Evolutionary conservation across 768 basidiomycete species (phyloP), one percentile per base, ranked within the genome.

Genomic region (Auricularia cornea): DNA sequence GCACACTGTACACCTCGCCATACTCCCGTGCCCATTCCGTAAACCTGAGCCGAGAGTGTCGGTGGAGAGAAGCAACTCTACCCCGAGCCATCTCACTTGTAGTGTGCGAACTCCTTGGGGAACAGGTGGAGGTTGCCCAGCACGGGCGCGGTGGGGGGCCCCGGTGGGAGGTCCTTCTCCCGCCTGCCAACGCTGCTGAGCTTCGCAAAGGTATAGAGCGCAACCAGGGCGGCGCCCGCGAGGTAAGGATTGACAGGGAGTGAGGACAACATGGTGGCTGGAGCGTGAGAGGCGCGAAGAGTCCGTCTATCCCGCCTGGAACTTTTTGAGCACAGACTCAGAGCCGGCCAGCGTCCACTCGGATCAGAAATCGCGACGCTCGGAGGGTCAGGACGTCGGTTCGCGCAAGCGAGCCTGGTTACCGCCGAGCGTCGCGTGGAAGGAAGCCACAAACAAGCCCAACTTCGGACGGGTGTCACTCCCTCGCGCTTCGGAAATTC

Each of bases 21-120:
- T 73, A 73, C 32, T 60, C 29, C 20, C 65, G 62, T 1, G 73
- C 69, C 73, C 72, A 73, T 64, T 70, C 69, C 5, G 72, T 70
- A 29, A 74, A 68, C 57, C 70, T 74, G 64, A 23, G 64, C 35
- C 44, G n/a, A 61, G 65, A 8, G 10, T 14, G 35, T 38, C 54
- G 28, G 30, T 30, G 54, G 6, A 11, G 10, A 30, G 28, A 48
- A 48, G 16, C 4, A 14, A 26, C 54, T 26, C 26, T 57, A 11
- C 26, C 10, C 12, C 30, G 54, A 28, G 20, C 23, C 51, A 10
- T 52, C 62, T 60, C 66, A 72, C 61, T 66, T 66, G 62, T 70
- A 60, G 41, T 72, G 72, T 23, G 68, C 63, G 14, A 62, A 65
- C 26, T 52, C 61, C 31, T 65, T 67, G 2, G 72, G 71, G 54